Base-by-base conservation (phyloP, 768 basidiomycete genomes). In the Pluteus cervinus region DNA sequence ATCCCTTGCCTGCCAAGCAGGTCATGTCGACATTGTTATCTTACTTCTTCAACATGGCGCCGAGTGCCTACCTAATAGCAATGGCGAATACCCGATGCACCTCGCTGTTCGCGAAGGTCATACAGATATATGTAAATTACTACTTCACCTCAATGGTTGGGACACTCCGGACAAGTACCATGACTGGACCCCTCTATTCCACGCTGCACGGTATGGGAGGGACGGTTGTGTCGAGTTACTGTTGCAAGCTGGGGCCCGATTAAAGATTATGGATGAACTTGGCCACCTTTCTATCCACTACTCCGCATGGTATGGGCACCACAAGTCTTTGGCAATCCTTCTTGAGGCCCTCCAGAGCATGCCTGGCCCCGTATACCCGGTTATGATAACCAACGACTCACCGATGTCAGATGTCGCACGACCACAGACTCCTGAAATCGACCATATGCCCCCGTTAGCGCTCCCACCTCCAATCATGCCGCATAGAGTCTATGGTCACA, bases 381-480 rank as follows among this genome's bases (percentile, higher is more conserved):
- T 45, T 1, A 47, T 44, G 18, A 49, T 53, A 18, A 47, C 47
- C 8, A 53, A 56, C 31, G 56, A 58, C 30, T 71, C 73, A 3
- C 72, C 75, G 3, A 43, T 59, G 24, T 61, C 65, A 12, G 66
- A 65, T 36, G 38, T 45, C 1, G 51, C 37, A 21, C 50, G 61
- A 37, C 54, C 61, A 30, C 55, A 63, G 7, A 77, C 89, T 52
- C 65, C 73, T 24, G 88, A 97, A 43, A 80, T 87, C 24, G 96
- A 99, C 54, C 68, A 83, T 44, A 99, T 99, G 45, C 96, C 96
- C 11, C 84, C 85, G 1, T 69, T 99, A n/a, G 89, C 86, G 14
- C 73, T 99, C 12, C 96, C 96, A 2, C 96, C 96, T 1, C 96
- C 96, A 2, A 97, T 97, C 55, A 94, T 99, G 76, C 92, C 96